Conservation (phyloP, 179 eudicot genomes). For the Pouteria campechiana region DNA sequence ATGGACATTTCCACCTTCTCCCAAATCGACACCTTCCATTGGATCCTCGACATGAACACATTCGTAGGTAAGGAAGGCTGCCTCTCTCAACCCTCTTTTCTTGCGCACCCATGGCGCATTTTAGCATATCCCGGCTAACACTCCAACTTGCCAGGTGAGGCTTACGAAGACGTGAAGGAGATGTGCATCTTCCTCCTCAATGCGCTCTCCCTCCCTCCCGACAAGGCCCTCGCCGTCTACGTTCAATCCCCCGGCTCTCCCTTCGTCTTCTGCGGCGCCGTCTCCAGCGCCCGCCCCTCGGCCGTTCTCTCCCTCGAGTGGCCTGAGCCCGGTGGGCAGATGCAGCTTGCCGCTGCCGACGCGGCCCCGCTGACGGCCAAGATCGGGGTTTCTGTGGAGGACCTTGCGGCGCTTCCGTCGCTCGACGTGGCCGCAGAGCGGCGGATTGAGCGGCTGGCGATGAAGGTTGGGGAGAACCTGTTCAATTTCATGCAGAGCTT, state of each 20-base stretch:
- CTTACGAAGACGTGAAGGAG: constrained; percentile 64
- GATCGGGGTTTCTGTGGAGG: constrained; percentile 88
- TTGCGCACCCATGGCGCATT: not conserved
- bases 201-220: constrained; percentile 66
- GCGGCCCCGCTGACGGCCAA: constrained; percentile 59
- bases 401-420: constrained; percentile 49
- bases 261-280: constrained; percentile 71
- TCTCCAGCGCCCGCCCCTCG: constrained; percentile 68
- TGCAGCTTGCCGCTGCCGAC: constrained; percentile 52
- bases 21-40: constrained; percentile 84
- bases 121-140: not conserved
- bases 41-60: constrained; percentile 90
- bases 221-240: constrained; percentile 92
- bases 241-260: constrained; percentile 88
- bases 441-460: constrained; percentile 68
- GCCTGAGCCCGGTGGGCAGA: constrained; percentile 72
- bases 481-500: constrained; percentile 98
- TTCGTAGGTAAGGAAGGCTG: constrained; percentile 46
- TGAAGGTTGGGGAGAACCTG: constrained; percentile 88
- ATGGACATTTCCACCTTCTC: constrained; percentile 81
- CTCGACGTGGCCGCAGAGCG: constrained; percentile 71
- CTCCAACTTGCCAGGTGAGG: constrained; percentile 37
- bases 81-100: not conserved
- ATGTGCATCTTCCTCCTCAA: constrained; percentile 83
- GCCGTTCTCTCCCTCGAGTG: constrained; percentile 72